phyloP scores from a whole-genome alignment of 345 rosid species.

The Citrus trifoliata region DNA sequence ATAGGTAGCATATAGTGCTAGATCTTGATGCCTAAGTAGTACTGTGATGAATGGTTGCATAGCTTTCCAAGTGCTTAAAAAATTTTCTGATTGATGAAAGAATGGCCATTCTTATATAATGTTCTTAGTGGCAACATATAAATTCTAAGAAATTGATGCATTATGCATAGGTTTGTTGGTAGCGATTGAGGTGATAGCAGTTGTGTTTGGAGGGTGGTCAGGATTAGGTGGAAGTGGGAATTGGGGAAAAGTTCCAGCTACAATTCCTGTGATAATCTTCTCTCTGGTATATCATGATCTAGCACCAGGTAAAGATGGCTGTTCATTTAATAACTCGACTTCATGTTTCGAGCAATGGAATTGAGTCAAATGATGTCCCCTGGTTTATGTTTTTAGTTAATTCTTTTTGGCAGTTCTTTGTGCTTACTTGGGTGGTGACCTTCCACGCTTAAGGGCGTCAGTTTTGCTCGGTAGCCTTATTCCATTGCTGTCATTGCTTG shows the following conservation, averaged over 20 bases:
- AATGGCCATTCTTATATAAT: not conserved
- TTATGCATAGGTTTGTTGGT: slow-evolving; percentile 47
- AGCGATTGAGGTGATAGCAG: slow-evolving; percentile 50
- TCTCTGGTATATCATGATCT: slow-evolving; percentile 60
- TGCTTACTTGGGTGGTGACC: slow-evolving; percentile 63
- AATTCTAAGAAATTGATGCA: slow-evolving; percentile 8
- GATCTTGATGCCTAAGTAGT: not conserved
- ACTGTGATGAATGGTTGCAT: not conserved
- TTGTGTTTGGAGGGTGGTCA: slow-evolving; percentile 47
- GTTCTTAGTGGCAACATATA: not conserved
- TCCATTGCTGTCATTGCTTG: slow-evolving; percentile 53
- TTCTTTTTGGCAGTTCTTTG: slow-evolving; percentile 44
- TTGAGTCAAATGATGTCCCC: not conserved
- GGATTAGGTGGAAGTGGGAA: slow-evolving; percentile 41
- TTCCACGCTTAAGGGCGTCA: slow-evolving; percentile 44
- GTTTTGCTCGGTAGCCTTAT: slow-evolving; percentile 51
- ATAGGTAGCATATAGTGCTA: slow-evolving; percentile 31
- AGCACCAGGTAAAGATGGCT: slow-evolving; percentile 40
- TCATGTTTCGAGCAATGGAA: not conserved
- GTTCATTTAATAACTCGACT: not conserved
- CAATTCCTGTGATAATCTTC: slow-evolving; percentile 58
- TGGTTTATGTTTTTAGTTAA: slow-evolving; percentile 6
- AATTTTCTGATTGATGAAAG: not conserved
- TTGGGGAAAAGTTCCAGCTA: slow-evolving; percentile 59
- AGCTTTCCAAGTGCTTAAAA: not conserved